Evolutionary conservation across 2,329 filamentous ascomycete species (phyloP).

Genomic region (Pyrenophora graminea): DNA sequence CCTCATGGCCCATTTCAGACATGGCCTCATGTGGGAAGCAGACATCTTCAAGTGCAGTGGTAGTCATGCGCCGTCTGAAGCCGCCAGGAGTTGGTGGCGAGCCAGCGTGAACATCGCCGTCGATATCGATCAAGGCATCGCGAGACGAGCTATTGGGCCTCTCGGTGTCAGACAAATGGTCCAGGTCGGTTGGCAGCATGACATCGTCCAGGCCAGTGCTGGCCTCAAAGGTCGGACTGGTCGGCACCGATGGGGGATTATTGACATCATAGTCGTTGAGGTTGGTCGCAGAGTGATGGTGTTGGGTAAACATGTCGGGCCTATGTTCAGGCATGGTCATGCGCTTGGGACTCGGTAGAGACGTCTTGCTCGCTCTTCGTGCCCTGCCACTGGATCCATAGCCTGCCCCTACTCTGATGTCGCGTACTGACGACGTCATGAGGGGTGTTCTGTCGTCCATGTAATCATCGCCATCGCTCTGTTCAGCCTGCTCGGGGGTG

Average conservation of each 20-base stretch:
- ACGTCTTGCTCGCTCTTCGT: slow-evolving; percentile 39
- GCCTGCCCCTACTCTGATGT: slow-evolving; percentile 38
- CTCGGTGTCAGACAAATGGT: slow-evolving; percentile 26
- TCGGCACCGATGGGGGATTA: slow-evolving; percentile 66
- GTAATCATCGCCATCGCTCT: slow-evolving; percentile 56
- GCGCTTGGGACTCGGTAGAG: slow-evolving; percentile 37
- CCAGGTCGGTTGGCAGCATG: slow-evolving; percentile 70
- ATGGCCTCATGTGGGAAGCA: slow-evolving; percentile 83
- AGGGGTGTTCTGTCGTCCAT: slow-evolving; percentile 61
- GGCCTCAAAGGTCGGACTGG: slow-evolving; percentile 59
- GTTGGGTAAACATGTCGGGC: slow-evolving; percentile 30
- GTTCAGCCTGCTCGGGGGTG: slow-evolving; percentile 34
- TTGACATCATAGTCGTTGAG: slow-evolving; percentile 63
- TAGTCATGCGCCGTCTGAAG: slow-evolving; percentile 44
- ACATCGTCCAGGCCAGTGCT: slow-evolving; percentile 63
- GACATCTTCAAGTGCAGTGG: slow-evolving; percentile 81
- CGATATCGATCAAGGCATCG: slow-evolving; percentile 58
- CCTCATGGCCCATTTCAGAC: slow-evolving; percentile 82
- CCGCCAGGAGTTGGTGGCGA: slow-evolving; percentile 34
- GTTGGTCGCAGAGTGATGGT: slow-evolving; percentile 38
- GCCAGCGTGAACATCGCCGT: slow-evolving; percentile 58
- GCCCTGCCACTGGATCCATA: slow-evolving; percentile 44
- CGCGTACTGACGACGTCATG: slow-evolving; percentile 48
- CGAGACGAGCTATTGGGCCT: slow-evolving; percentile 33
- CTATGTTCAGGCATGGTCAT: slow-evolving; percentile 16